These are phyloP conservation scores for Cyclotella baltica DNA, from an alignment of 108 stramenopile genomes.

Conservation along the genomic window DNA sequence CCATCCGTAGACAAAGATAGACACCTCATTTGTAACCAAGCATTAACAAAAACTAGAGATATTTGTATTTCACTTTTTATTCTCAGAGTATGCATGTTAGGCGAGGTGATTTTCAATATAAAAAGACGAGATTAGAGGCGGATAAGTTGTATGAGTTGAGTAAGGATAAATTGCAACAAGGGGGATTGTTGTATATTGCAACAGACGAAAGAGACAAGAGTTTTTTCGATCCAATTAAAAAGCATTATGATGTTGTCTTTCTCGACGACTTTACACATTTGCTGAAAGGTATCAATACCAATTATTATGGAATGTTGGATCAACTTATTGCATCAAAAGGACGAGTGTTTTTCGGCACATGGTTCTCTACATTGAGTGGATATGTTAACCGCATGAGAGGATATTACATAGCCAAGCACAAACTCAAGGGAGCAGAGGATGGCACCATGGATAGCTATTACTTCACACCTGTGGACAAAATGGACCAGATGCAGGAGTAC, in stretches of 20 bases:
- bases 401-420: constrained; percentile 70
- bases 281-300: constrained; percentile 60
- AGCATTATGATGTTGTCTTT: constrained; percentile 78
- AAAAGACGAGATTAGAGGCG: constrained; percentile 51
- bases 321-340: constrained; percentile 83
- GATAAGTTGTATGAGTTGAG: constrained; percentile 43
- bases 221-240: constrained; percentile 77
- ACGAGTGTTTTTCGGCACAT: constrained; percentile 79
- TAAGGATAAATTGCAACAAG: constrained; percentile 48
- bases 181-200: constrained; percentile 56
- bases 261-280: constrained; percentile 78
- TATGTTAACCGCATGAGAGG: constrained; percentile 88
- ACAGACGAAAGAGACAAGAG: constrained; percentile 76
- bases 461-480: constrained; percentile 57
- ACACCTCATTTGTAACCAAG: too few species aligned
- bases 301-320: constrained; percentile 90
- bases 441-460: constrained; percentile 74
- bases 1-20: too few species aligned
- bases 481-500: constrained; percentile 67
- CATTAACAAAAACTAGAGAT: too few species aligned
- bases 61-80: too few species aligned
- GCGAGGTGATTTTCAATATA: constrained; percentile 71
- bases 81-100: constrained; percentile 89
- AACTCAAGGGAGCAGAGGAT: constrained; percentile 64
- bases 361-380: constrained; percentile 80